Percentiles rank a stretch among this genome's conserved stretches.
Conservation (phyloP, 202 grass and related monocot species). For the Cymbopogon flexuosus region DNA sequence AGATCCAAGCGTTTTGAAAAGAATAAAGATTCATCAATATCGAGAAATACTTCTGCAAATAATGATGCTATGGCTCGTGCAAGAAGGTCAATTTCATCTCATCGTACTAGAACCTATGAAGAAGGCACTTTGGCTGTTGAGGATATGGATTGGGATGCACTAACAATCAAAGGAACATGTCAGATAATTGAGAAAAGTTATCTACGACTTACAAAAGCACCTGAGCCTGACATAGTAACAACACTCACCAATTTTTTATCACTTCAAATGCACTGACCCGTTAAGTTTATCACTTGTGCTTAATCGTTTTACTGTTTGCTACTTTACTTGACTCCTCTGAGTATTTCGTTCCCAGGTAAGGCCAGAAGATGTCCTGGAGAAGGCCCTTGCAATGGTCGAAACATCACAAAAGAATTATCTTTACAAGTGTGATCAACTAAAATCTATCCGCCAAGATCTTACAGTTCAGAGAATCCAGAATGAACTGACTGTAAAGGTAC, state of each 20-base stretch:
- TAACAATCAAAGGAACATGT: slow-evolving; percentile 90
- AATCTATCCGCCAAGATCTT: slow-evolving; percentile 98
- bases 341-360: slow-evolving; percentile 55
- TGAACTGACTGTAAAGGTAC: slow-evolving; percentile 79
- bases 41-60: slow-evolving; percentile 41
- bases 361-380: slow-evolving; percentile 89
- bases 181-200: slow-evolving; percentile 90
- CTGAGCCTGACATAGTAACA: slow-evolving; percentile 77
- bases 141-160: slow-evolving; percentile 93
- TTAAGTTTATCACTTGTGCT: slow-evolving; percentile 4
- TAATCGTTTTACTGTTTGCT: slow-evolving; percentile 15
- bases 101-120: slow-evolving; percentile 51
- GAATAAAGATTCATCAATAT: slow-evolving; percentile 28
- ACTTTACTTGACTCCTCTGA: slow-evolving; percentile 21
- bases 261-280: no score
- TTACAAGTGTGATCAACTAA: slow-evolving; percentile 94
- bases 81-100: slow-evolving; percentile 58
- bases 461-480: slow-evolving; percentile 96
- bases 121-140: slow-evolving; percentile 66
- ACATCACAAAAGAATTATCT: slow-evolving; percentile 79
- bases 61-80: slow-evolving; percentile 32
- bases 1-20: slow-evolving; percentile 92
- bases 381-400: slow-evolving; percentile 81
- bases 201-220: slow-evolving; percentile 82
- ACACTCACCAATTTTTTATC: slow-evolving; percentile 24